A percentile compares a stretch with the other conserved stretches of the same genome.
Evolutionary conservation across 306 rosid species (phyloP).

Genomic region (Arachis stenosperma): DNA sequence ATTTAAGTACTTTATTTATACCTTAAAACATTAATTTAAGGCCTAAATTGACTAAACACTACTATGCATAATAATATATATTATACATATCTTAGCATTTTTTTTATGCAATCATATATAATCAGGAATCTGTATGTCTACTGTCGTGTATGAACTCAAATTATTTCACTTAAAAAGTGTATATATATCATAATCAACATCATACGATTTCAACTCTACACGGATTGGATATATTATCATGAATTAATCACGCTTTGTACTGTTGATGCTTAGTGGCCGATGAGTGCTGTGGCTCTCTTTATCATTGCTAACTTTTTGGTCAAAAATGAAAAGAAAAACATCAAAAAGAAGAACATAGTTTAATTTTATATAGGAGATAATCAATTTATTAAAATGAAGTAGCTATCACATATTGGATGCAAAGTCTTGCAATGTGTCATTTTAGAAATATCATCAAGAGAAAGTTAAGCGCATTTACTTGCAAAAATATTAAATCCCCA

Average conservation of each 20-base stretch:
- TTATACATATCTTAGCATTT: too few species aligned
- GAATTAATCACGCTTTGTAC: neutral
- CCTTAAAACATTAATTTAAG: too few species aligned
- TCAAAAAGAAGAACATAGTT: neutral
- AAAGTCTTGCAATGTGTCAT: conserved; percentile 21
- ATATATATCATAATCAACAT: neutral
- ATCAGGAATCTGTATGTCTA: too few species aligned
- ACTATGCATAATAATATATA: too few species aligned
- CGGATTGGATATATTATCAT: neutral
- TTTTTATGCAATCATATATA: too few species aligned
- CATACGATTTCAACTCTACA: neutral
- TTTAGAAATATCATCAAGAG: neutral
- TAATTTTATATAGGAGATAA: neutral
- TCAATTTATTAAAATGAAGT: conserved; percentile 7
- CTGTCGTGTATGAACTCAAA: too few species aligned
- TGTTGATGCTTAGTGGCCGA: neutral
- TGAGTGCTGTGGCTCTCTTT: neutral
- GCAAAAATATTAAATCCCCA: neutral
- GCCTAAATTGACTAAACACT: too few species aligned
- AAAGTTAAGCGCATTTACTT: neutral
- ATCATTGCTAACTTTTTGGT: conserved; percentile 32
- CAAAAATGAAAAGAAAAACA: conserved; percentile 25
- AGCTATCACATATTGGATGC: neutral
- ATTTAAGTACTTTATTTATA: too few species aligned
- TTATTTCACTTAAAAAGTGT: too few species aligned